Percentiles rank a stretch among this genome's conserved stretches.
Evolutionary conservation across 2,329 filamentous ascomycete genomes (phyloP).

Genomic region (Rutstroemia sp.): DNA sequence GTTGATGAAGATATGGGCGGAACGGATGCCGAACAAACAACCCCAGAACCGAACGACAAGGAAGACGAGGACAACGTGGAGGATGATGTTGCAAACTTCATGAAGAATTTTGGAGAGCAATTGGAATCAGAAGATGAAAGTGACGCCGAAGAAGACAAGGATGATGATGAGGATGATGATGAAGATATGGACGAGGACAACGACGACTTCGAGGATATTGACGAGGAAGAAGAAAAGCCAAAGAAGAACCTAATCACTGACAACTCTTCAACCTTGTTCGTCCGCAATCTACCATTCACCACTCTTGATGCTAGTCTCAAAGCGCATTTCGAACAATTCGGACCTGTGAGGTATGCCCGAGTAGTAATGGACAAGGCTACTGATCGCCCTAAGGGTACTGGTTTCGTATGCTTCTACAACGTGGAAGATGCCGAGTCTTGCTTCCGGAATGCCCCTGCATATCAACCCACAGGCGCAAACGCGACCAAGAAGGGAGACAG

Average conservation of each 20-base stretch:
- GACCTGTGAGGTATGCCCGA: conserved; percentile 80
- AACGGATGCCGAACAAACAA: conserved; percentile 30
- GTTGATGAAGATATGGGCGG: conserved; percentile 31
- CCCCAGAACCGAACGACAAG: conserved; percentile 22
- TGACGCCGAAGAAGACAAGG: conserved; percentile 29
- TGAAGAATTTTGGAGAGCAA: conserved; percentile 28
- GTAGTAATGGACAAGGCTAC: conserved; percentile 83
- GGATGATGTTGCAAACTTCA: conserved; percentile 32
- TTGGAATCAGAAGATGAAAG: conserved; percentile 33
- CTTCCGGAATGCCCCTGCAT: conserved; percentile 64
- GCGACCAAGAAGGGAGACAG: conserved; percentile 25
- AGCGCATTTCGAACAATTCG: conserved; percentile 82
- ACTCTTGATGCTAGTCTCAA: conserved; percentile 76
- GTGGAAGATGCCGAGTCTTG: conserved; percentile 69
- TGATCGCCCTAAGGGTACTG: conserved; percentile 82
- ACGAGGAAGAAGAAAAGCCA: conserved; percentile 32
- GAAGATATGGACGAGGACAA: conserved; percentile 36
- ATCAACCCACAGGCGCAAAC: conserved; percentile 35
- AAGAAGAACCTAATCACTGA: conserved; percentile 40
- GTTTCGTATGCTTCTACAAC: conserved; percentile 88
- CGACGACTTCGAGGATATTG: conserved; percentile 37
- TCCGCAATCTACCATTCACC: conserved; percentile 90
- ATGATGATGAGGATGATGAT: conserved; percentile 28
- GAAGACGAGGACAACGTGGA: conserved; percentile 25
- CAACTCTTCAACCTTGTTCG: conserved; percentile 75